Evolutionary conservation across 2,329 filamentous ascomycete genomes (phyloP), one percentile per base, ranked within the genome.

Genomic region (Talaromyces sp.): DNA sequence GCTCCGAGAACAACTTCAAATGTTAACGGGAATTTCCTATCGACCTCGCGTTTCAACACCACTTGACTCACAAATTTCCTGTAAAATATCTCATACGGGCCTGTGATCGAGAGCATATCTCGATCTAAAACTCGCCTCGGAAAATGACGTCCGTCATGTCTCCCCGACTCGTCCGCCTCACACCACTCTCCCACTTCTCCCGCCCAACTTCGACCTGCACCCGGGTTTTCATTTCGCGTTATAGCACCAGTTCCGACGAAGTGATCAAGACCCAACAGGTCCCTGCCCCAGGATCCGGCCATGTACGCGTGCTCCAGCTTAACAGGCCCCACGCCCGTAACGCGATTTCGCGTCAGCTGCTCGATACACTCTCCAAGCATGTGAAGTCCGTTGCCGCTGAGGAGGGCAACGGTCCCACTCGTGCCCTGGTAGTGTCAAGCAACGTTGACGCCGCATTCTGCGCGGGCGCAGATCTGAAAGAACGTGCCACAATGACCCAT

Each of bases 401-500:
- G 65, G 76, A 76, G 3, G 80, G 78, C 4, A 74, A 73, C 20
- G 83, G 82, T 3, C 73, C 79, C 16, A 97, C 92, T 14, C 80
- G 94, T 60, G 93, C 90, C 2, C 72, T 99, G 62, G 84, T 99
- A 36, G 65, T 99, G 14, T 89, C 90, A 10, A 95, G 90, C 67
- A 90, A 90, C 36, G 82, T 90, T n/a, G 90, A 97, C 63, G 80
- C 84, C 20, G 88, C 86, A 65, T 99, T 99, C 73, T 99, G 94
- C 73, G 91, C 94, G 0, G 94, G 94, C 33, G 94, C 94, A 3
- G 94, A 99, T 70, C 75, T 99, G 65, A 97, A 97, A 70, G 93
- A 97, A 79, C 80, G 93, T 24, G 82, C 83, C 53, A 83, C 81
- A 3, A 94, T 97, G 74, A 87, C 84, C 1, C 82, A 80, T 55